Evolutionary conservation across 2,329 filamentous ascomycete species (phyloP), one percentile per base, ranked within the genome.

Genomic region (Cladosporium sp.): DNA sequence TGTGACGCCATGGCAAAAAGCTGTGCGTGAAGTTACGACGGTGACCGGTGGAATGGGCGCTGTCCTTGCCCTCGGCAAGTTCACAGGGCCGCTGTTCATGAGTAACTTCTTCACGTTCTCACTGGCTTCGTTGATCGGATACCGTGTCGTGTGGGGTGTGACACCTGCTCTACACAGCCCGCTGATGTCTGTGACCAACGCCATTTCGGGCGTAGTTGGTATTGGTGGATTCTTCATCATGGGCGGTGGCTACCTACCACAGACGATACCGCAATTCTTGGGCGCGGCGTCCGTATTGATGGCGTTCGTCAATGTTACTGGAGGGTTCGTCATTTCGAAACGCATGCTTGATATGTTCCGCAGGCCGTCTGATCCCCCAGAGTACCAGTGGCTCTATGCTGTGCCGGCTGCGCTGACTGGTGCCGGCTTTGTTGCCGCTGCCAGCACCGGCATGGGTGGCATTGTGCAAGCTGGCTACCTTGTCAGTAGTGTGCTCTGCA

Each of bases 291-390:
- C 92, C 1, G 93, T 96, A 1, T 81, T 95, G 5, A 80, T 97
- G 23, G 92, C 92, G 0, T 96, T 95, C 74, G 91, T 96, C 68
- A 96, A 96, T 70, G 88, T 97, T 2, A 89, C 91, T 0, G 93
- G 93, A 66, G 93, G 93, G 0, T 97, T 97, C 67, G 90, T 96
- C 52, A 92, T 97, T 67, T 96, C 92, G 3, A 96, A 96, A 80
- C 86, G 93, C 68, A 97, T 97, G 93, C 82, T 97, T 52, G 92
- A 96, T 76, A 94, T 94, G 91, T 94, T 94, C 76, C 91, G 90
- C 75, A 86, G 91, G 14, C 89, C 91, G 29, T 95, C 91, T 5
- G 93, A 96, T 71, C 93, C 92, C 35, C 88, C 90, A 0, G 93
- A 97, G 76, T 96, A 94, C 70, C 91, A 91, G 0, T 96, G 91